Evolutionary conservation across 2,329 filamentous ascomycete genomes (phyloP), one percentile per base, ranked within the genome.

Genomic region (Emericellopsis cladophorae): DNA sequence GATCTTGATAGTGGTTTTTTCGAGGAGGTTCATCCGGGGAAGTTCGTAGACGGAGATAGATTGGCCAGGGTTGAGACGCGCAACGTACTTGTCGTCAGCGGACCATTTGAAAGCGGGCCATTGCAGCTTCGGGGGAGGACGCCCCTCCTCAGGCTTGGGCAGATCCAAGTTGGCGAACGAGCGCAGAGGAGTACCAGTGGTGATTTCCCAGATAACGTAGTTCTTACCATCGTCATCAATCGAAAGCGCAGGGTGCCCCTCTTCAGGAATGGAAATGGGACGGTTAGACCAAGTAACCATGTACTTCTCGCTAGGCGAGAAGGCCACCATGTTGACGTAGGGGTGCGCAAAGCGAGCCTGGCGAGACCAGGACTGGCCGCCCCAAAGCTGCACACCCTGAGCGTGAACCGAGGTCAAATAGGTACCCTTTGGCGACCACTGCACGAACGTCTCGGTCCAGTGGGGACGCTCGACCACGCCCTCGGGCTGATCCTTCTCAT

Each of bases 51-150:
- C 78, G 40, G 86, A 92, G 55, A 98, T 94, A 42, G 85, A 87
- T 51, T 88, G 78, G 49, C 84, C 84, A 49, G 87, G 88, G 46
- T 80, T 87, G 69, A 96, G 79, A 47, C 92, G 81, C 18, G 92
- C 92, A 46, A 96, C 89, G 60, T 95, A 98, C 63, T 93, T 92
- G 66, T 95, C 88, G 57, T 98, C 92, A 4, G 92, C 72, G 24
- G 92, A 96, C 92, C 92, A 98, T 70, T 98, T 98, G 79, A 98
- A 98, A 2, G 90, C 89, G 21, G 92, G 92, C 92, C 92, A 98
- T 57, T 92, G 85, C 52, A 93, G 79, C 75, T 95, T 95, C 63
- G 88, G 86, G 11, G 65, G 64, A 35, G 64, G 62, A 72, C 94
- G 93, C 31, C 66, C 65, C 38, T 75, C 70, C 45, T 64, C 62